Base-by-base conservation (phyloP, 2,329 filamentous ascomycete genomes). In the Lachnellula subtilissima region DNA sequence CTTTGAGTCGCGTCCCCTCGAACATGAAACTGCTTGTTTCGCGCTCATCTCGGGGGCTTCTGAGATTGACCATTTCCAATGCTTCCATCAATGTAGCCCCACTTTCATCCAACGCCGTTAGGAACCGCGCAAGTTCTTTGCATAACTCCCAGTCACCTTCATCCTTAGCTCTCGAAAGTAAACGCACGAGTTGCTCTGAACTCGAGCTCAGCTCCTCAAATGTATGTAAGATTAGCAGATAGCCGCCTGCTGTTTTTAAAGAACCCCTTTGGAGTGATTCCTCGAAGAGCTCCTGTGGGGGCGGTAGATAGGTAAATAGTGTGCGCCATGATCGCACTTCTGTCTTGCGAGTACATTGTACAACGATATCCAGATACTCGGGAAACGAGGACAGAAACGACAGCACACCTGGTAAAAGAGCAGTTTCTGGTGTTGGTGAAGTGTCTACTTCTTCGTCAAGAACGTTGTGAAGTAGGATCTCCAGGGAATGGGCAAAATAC, bases 341-440 rank as follows among this genome's bases (percentile, higher is more conserved):
- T 0, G 94, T 99, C 73, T 99, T 99, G 53, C 94, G 87, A 1
- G 94, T 97, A 73, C 94, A 99, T 73, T 96, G 94, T 19, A 99
- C 88, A 23, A 99, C 87, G 56, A 97, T 94, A 66, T 97, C 93
- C 15, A 97, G 84, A 68, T 97, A 99, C 56, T 91, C 84, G 54
- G 86, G 87, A 71, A 91, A 88, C 1, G 86, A 89, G 0, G 88
- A 88, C 55, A 86, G 70, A 8, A 86, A 76, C 0, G 82, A 86
- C 22, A 86, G 70, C 2, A 86, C 83, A 3, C 85, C 73, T 66
- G 84, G 80, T 66, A 92, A 68, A 62, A 88, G 73, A 65, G 87
- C 77, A 70, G 84, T 78, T 61, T 86, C 84, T 0, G 84, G 83
- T 14, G 77, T 74, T 1, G 84, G 84, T 4, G 79, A 77, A 0